Percentiles rank a stretch among this genome's conserved stretches.
phyloP scores from a whole-genome alignment of 768 basidiomycete species.

The Kondoa subrosea region DNA sequence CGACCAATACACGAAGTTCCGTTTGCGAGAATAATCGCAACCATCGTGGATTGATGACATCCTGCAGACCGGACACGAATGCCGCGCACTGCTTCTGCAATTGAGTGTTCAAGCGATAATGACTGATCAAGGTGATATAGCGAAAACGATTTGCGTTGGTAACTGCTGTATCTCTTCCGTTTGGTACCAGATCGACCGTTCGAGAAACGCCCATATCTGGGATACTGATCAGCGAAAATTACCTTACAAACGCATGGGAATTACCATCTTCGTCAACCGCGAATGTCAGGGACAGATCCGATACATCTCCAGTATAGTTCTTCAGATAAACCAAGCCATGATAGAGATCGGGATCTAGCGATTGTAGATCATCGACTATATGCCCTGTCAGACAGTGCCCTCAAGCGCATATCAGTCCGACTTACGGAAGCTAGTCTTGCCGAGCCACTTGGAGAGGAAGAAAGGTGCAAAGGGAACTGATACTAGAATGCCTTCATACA shows the following conservation, averaged over 20 bases:
- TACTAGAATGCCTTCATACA: constrained; percentile 88
- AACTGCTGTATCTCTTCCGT: constrained; percentile 65
- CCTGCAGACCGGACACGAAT: constrained; percentile 76
- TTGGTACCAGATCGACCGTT: constrained; percentile 58
- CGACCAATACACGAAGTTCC: constrained; percentile 66
- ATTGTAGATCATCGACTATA: constrained; percentile 11
- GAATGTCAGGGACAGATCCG: constrained; percentile 72
- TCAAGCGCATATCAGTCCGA: neutral
- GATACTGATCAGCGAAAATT: no score
- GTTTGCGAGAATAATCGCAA: constrained; percentile 94
- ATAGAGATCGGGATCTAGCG: constrained; percentile 41
- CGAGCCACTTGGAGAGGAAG: constrained; percentile 91
- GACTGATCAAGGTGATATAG: constrained; percentile 76
- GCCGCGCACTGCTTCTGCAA: constrained; percentile 44
- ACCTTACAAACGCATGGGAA: constrained; percentile 23
- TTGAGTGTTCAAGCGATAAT: constrained; percentile 74
- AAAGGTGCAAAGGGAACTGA: constrained; percentile 91
- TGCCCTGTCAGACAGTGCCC: neutral
- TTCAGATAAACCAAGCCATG: constrained; percentile 82
- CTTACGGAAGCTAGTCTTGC: constrained; percentile 57
- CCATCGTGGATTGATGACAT: constrained; percentile 84
- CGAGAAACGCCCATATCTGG: constrained; percentile 66
- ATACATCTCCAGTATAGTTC: constrained; percentile 61
- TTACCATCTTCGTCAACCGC: constrained; percentile 69
- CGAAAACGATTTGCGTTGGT: constrained; percentile 74